Base-by-base conservation (phyloP, 305 asterid species). In the Fraxinus baroniana region DNA sequence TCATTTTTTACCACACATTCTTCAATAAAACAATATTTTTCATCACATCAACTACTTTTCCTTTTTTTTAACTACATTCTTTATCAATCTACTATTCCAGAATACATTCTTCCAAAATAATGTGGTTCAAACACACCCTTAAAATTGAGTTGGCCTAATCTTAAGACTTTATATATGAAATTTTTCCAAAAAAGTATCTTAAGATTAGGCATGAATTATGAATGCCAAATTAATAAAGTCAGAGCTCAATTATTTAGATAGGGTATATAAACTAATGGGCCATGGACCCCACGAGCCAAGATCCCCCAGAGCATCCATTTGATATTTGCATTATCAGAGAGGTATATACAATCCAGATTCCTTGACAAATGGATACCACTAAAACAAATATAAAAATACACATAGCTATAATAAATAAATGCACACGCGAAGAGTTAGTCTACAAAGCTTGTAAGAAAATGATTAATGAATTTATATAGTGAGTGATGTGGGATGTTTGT, bases 321-420 rank as follows among this genome's bases (percentile, higher is more conserved):
- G 83, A 37, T 75, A 57, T 83, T 75, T 83, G 81, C 79, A 83
- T 66, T 20, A 78, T 86, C 64, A 77, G 83, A 66, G 79, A 75
- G 85, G 87, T 52, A 86, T 84, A 83, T 87, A 80, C 90, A 80
- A 22, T 77, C 30, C 35, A 87, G 86, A 87, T 87, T 83, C 88
- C 70, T 49, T 44, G 9, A 62, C 13, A 70, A 70, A 28, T 70
- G 75, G 39, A 70, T 70, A 6, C 75, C 41, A 70, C 75, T 30
- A 30, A 70, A 74, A 30, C 39, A 7, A 46, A 8, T 39, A 28
- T 70, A 70, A 28, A 70, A 70, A 70, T 22, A 70, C 20, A 68
- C 18, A 8, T 37, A 39, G 46, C 9, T 39, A 39, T 39, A 39
- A 44, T 46, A 46, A 2, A 46, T 46, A 39, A 39, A 68, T 4